phyloP scores from a whole-genome alignment of 768 basidiomycete genomes.

The Roridomyces roridus region DNA sequence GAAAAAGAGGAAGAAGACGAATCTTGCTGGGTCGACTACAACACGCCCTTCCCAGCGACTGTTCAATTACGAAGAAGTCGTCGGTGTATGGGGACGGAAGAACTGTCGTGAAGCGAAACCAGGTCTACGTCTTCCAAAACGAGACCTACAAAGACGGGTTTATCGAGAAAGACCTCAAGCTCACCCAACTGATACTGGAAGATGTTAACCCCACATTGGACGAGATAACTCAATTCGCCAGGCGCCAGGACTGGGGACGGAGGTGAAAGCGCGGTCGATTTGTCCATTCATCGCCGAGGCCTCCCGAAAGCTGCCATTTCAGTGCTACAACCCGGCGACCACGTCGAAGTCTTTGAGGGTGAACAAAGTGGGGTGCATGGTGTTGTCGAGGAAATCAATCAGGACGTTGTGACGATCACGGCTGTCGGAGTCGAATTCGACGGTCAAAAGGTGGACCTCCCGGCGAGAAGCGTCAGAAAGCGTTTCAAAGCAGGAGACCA shows the following conservation, averaged over 20 bases:
- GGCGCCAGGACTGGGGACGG: conserved; percentile 75
- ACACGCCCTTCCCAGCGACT: conserved; percentile 89
- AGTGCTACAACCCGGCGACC: conserved; percentile 96
- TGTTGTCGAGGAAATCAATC: conserved; percentile 86
- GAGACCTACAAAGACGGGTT: conserved; percentile 96
- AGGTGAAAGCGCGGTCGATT: conserved; percentile 75
- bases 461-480: conserved; percentile 90
- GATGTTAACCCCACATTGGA: conserved; percentile 95
- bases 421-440: conserved; percentile 85
- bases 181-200: conserved; percentile 78
- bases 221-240: conserved; percentile 91
- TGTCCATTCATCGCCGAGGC: conserved; percentile 93
- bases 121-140: conserved; percentile 85
- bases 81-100: conserved; percentile 84
- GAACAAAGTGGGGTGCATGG: conserved; percentile 95
- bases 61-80: conserved; percentile 93
- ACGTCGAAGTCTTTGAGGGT: conserved; percentile 96
- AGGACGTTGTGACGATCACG: conserved; percentile 86
- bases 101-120: conserved; percentile 75
- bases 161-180: conserved; percentile 93
- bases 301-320: conserved; percentile 88
- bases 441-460: conserved; percentile 85
- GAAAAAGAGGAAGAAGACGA: conserved; percentile 82
- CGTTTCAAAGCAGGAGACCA: conserved; percentile 97
- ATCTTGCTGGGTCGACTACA: conserved; percentile 50